Conservation (phyloP, 73 alveolate species). For the Tetrahymena thermophila region DNA sequence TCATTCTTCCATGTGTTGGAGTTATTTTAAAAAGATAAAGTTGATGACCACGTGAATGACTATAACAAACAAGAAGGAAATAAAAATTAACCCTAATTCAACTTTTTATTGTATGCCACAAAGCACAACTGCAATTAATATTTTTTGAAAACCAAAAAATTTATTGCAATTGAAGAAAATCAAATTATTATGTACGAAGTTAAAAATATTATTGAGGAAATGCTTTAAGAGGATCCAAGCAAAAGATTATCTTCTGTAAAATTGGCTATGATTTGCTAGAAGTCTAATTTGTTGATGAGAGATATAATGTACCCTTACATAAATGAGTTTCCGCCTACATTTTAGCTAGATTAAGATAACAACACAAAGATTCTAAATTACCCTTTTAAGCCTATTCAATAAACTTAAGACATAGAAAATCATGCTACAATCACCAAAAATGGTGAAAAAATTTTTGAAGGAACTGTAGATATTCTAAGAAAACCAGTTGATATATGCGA, state of each 20-base stretch:
- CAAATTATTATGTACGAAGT: neutral
- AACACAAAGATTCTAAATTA: neutral
- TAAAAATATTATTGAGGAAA: neutral
- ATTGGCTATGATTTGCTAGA: neutral
- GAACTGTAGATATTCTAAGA: neutral
- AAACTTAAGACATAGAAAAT: neutral
- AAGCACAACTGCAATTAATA: neutral
- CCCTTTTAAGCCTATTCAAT: neutral
- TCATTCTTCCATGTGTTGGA: neutral
- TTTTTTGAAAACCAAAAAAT: neutral
- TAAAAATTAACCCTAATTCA: neutral
- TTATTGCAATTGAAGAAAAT: neutral
- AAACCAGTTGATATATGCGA: neutral
- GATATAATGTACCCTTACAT: neutral
- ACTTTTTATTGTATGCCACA: neutral
- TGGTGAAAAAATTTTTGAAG: neutral
- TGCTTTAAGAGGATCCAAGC: neutral
- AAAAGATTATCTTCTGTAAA: neutral
- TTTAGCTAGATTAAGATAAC: neutral
- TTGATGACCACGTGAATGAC: neutral
- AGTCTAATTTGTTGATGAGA: neutral
- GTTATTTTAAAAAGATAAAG: neutral
- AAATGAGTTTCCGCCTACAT: neutral
- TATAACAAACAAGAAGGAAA: neutral
- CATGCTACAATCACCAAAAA: neutral